A percentile compares a stretch with the other conserved stretches of the same genome.
These are phyloP conservation scores for Phytophthora ramorum DNA, from an alignment of 352 stramenopile species.

Conservation along the genomic window DNA sequence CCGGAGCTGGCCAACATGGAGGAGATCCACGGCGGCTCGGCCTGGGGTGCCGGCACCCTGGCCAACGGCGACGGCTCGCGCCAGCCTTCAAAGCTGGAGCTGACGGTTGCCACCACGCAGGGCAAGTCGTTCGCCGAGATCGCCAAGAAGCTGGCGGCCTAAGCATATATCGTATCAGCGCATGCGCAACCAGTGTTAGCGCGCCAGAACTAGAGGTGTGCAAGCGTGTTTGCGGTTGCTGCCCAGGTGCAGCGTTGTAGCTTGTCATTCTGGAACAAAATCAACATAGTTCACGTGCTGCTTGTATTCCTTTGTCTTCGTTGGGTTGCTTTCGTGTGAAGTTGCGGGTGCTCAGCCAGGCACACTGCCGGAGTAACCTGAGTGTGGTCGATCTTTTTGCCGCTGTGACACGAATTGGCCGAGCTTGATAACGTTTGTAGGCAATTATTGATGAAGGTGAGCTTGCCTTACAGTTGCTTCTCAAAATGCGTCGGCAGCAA, in stretches of 20 bases:
- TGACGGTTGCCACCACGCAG: constrained; percentile 66
- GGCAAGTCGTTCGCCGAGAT: constrained; percentile 80
- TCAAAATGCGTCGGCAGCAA: background rate
- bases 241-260: constrained; percentile 1
- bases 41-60: constrained; percentile 12
- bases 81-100: constrained; percentile 75
- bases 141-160: constrained; percentile 76
- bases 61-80: constrained; percentile 28
- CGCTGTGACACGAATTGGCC: too few relatives aligned
- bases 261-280: background rate
- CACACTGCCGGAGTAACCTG: too few relatives aligned
- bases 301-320: background rate
- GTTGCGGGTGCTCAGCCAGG: too few relatives aligned
- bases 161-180: constrained; percentile 19
- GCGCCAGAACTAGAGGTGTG: constrained; percentile 5
- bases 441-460: too few relatives aligned
- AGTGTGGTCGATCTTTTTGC: too few relatives aligned
- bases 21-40: constrained; percentile 20
- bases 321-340: background rate
- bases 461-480: background rate
- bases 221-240: background rate
- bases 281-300: constrained; percentile 7
- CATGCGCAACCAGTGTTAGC: background rate
- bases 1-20: constrained; percentile 23
- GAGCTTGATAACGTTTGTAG: too few relatives aligned